Evolutionary conservation across 352 stramenopile species (phyloP), one percentile per base, ranked within the genome.

Genomic region (Phytophthora colocasiae): DNA sequence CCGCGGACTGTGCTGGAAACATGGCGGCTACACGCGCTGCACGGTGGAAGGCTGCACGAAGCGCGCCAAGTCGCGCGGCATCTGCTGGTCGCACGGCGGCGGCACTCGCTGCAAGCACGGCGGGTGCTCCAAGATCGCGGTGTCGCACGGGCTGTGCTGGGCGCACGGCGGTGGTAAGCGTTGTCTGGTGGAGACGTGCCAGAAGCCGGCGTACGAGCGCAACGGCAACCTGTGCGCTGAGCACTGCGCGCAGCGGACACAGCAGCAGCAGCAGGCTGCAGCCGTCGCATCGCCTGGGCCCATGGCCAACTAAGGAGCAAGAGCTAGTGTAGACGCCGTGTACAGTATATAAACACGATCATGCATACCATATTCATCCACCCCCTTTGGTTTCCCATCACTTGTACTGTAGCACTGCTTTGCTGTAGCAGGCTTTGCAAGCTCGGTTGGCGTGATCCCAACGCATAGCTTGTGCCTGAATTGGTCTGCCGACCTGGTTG

Each of bases 61-160:
- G 57, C 83, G 84, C 38, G 82, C 85, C 66, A 94, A 95, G 66
- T 92, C 84, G 17, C 71, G 84, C 15, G 88, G 88, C 17, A 85
- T 91, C 58, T 96, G 88, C 70, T 95, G 87, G 88, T 91, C 83
- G 6, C 88, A 96, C 60, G 88, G 88, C 29, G 88, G 88, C 4
- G 88, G 88, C 39, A 91, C 80, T 19, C 74, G 75, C 48, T 90
- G 81, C 64, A 85, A 86, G 47, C 40, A 78, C 26, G 60, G 66
- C 15, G 55, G 58, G 51, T 90, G 81, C 61, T 54, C 58, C 27
- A 88, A 87, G 69, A 87, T 88, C 59, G 78, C 80, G 5, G 77
- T 89, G 3, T 89, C 80, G 19, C 62, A 74, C 17, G 77, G 77
- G 0, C 55, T 69, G 2, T 89, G 77, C 60, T 89, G 80, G 80